Evolutionary conservation across 2,329 filamentous ascomycete species (phyloP).

Genomic region (Bipolaris zeicola): DNA sequence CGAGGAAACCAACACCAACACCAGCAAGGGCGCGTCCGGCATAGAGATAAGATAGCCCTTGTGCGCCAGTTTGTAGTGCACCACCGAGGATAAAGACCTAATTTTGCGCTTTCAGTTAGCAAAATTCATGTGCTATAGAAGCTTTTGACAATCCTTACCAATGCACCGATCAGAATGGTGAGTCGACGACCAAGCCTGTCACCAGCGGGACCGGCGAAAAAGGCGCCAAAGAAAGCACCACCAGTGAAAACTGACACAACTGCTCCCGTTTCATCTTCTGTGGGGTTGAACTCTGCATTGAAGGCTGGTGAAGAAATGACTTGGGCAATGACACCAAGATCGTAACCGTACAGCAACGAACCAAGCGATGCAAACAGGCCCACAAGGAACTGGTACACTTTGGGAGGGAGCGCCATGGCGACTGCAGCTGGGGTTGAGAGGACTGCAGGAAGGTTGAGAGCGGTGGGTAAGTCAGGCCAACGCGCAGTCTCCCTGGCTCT

Average conservation of each 20-base stretch:
- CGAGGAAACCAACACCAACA: constrained; percentile 65
- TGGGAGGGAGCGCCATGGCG: constrained; percentile 61
- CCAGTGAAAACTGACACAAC: constrained; percentile 80
- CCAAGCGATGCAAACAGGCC: constrained; percentile 64
- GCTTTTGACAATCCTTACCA: constrained; percentile 52
- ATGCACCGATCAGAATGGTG: constrained; percentile 73
- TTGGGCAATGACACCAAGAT: constrained; percentile 65
- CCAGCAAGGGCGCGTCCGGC: constrained; percentile 73
- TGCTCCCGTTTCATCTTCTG: constrained; percentile 61
- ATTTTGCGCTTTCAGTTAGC: background rate
- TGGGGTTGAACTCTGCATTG: constrained; percentile 49
- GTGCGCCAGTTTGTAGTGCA: constrained; percentile 72
- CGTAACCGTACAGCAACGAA: constrained; percentile 64
- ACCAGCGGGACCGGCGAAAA: constrained; percentile 65
- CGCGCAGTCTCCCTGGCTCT: constrained; percentile 13
- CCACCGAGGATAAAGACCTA: constrained; percentile 70
- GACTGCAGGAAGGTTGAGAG: constrained; percentile 12
- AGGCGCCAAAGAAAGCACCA: constrained; percentile 73
- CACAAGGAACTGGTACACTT: constrained; percentile 66
- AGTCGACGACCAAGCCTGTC: constrained; percentile 70
- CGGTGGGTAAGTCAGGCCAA: constrained; percentile 13
- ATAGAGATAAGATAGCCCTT: constrained; percentile 66
- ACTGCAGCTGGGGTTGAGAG: constrained; percentile 11
- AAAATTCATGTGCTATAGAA: background rate
- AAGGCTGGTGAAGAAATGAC: constrained; percentile 57